Base-by-base conservation (phyloP, 2,329 filamentous ascomycete species). In the Aspergillus udagawae region DNA sequence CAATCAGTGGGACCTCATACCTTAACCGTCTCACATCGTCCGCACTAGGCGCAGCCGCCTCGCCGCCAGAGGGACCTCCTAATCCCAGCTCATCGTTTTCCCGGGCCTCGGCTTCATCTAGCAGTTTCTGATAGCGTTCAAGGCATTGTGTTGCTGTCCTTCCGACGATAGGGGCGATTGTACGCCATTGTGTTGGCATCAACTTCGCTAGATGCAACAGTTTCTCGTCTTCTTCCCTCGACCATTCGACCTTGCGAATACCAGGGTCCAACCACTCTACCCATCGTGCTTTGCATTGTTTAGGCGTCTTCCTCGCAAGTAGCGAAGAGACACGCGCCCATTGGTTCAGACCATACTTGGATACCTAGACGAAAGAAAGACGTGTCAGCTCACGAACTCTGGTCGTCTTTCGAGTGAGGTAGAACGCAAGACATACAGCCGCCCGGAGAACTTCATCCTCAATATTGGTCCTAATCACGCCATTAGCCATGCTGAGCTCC, bases 201-300 rank as follows among this genome's bases (percentile, higher is more conserved):
- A 99, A 82, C 83, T 97, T 99, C 60, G 94, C 94, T 70, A 99
- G 83, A 71, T 97, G 94, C 68, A 99, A 78, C 59, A 99, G 83
- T 79, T 96, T 97, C 81, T 99, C 94, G 74, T 99, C 94, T 75
- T 99, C 94, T 76, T 99, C 94, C 71, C 94, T 90, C 73, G 91
- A 96, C 93, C 94, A 99, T 79, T 99, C 94, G 67, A 96, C 94
- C 82, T 99, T 99, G 71, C 93, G 90, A 80, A 99, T 97, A 72
- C 90, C 91, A 21, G 94, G 94, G 72, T 99, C 94, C 65, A 99
- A 85, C 93, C 94, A 99, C 83, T 99, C 93, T 73, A 88, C 87
- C 94, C 94, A 99, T 79, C 94, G 85, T 60, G 94, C 93, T 80
- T 99, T 99, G 86, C 94, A 99, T 80, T 99, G 94, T 80, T 99